phyloP scores from a whole-genome alignment of 2,329 filamentous ascomycete genomes.

The Alternaria consortialis region DNA sequence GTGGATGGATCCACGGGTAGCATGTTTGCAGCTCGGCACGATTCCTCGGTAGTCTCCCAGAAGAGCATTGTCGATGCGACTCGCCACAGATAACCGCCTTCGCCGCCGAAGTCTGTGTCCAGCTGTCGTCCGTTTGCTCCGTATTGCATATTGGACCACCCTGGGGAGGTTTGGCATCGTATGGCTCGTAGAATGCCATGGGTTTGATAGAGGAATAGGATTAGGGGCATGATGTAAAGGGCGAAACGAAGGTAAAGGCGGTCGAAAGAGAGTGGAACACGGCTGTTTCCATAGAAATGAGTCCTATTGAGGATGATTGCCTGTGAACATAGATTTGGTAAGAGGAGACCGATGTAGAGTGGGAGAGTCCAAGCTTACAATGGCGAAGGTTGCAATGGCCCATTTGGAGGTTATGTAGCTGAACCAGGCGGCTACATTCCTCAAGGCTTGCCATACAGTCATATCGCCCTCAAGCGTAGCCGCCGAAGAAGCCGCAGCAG shows the following conservation, averaged over 20 bases:
- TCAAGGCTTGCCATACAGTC: slow-evolving; percentile 62
- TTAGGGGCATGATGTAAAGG: slow-evolving; percentile 44
- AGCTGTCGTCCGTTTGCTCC: slow-evolving; percentile 54
- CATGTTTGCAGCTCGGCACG: slow-evolving; percentile 81
- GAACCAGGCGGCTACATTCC: slow-evolving; percentile 85
- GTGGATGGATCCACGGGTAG: slow-evolving; percentile 60
- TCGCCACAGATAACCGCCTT: slow-evolving; percentile 74
- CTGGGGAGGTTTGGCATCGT: slow-evolving; percentile 80
- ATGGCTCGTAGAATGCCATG: slow-evolving; percentile 80
- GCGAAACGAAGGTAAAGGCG: slow-evolving; percentile 65
- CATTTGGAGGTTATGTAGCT: slow-evolving; percentile 74
- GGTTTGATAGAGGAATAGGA: slow-evolving; percentile 65
- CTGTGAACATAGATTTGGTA: slow-evolving; percentile 48
- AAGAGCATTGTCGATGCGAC: slow-evolving; percentile 77
- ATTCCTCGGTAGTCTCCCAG: slow-evolving; percentile 75
- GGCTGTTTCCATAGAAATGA: slow-evolving; percentile 89
- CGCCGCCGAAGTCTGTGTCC: slow-evolving; percentile 60
- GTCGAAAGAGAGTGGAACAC: slow-evolving; percentile 77
- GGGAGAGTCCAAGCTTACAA: slow-evolving; percentile 58
- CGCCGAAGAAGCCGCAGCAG: slow-evolving; percentile 52
- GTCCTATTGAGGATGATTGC: slow-evolving; percentile 90
- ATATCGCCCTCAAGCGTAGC: slow-evolving; percentile 40
- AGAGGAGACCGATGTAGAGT: not conserved
- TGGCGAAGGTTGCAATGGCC: slow-evolving; percentile 86
- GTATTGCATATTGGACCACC: slow-evolving; percentile 58